Evolutionary conservation across 345 rosid genomes (phyloP), one percentile per base, ranked within the genome.

Genomic region (Kandelia obovata): DNA sequence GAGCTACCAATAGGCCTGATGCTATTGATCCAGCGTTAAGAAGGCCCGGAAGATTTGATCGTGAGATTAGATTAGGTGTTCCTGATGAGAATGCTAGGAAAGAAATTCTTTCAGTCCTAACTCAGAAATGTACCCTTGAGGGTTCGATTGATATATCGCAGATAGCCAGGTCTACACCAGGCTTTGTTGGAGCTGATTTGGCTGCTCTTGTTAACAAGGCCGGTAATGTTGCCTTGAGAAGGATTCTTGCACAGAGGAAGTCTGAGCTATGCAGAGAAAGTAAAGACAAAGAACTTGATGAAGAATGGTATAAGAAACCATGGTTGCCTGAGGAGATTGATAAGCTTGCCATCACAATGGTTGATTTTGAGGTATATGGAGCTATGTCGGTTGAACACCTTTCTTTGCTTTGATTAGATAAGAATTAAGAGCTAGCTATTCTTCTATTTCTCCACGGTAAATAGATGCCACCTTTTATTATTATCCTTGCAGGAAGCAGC

Each of bases 161-260:
- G 70, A 86, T 95, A 76, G 99, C 97, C 74, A 91, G 96, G 81
- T 72, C 86, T n/a, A 92, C 99, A 15, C 94, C 97, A 2, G 97
- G 99, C 2, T 95, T 89, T 86, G 99, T 90, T 66, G 99, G 99
- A 63, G 99, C 99, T 7, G 99, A 95, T 67, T 74, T 92, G 86
- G 83, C 78, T 62, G 95, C 92, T 10, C 76, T 95, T 55, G 92
- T 86, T 68, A 81, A 84, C 80, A 83, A 78, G 82, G 97, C 99
- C 83, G 97, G 99, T 51, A 84, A 81, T 53, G 83, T 89, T 71
- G 92, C 93, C 66, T 81, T 85, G 85, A 83, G 87, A 78, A 85
- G 93, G 73, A 80, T 87, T 66, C 61, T 76, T 58, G 81, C 87
- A 58, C 77, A 75, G 71, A 84, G 95, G 68, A 89, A 84, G 75